phyloP scores from a whole-genome alignment of 2,329 filamentous ascomycete genomes.

The Furcasterigmium sp. region DNA sequence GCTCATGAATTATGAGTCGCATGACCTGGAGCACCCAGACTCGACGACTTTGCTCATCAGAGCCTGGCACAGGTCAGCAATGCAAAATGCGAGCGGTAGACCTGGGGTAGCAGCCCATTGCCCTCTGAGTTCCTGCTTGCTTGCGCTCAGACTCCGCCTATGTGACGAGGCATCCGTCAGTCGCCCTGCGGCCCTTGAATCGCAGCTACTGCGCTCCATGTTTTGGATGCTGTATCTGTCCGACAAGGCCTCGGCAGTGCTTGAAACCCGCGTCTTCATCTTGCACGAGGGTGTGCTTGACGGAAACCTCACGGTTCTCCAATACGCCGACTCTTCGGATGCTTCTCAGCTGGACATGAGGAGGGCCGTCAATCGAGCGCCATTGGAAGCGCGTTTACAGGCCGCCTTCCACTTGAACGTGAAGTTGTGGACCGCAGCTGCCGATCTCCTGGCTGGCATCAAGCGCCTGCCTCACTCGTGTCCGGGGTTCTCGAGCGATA shows the following conservation, averaged over 20 bases:
- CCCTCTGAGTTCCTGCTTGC: conserved; percentile 36
- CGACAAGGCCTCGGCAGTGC: conserved; percentile 30
- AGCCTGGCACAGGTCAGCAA: conserved; percentile 39
- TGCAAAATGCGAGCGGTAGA: conserved; percentile 34
- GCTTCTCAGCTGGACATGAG: background rate
- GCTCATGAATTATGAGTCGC: conserved; percentile 29
- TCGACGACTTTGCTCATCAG: conserved; percentile 36
- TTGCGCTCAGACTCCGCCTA: conserved; percentile 35
- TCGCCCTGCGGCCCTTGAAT: conserved; percentile 20
- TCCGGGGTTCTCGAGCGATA: background rate
- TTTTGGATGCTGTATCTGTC: conserved; percentile 36
- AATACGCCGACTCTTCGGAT: conserved; percentile 19
- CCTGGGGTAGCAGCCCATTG: conserved; percentile 34
- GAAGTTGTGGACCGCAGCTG: conserved; percentile 14
- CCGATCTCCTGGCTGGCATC: background rate
- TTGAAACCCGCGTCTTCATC: conserved; percentile 36
- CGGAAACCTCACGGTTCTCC: conserved; percentile 23
- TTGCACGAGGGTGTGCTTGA: conserved; percentile 24
- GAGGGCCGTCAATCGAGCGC: conserved; percentile 10
- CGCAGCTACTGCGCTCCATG: conserved; percentile 26
- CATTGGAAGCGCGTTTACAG: background rate
- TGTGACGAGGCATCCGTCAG: conserved; percentile 28
- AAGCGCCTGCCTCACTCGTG: background rate
- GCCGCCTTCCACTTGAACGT: conserved; percentile 34
- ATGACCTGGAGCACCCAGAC: conserved; percentile 33